Conservation (phyloP, 208 protist species). For the Acanthamoeba lenticulata region DNA sequence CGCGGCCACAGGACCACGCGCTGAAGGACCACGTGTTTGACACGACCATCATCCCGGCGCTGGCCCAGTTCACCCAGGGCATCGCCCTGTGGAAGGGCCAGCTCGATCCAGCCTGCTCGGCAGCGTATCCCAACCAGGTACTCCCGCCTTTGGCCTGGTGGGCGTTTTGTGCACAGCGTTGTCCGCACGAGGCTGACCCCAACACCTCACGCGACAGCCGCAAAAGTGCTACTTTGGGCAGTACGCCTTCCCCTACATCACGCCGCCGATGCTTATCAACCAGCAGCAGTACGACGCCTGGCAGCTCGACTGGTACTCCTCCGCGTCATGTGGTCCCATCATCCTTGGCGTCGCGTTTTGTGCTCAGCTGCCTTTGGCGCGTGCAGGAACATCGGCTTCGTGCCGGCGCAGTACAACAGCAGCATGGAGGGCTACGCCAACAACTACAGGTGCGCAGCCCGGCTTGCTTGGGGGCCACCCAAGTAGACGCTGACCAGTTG, state of each 20-base stretch:
- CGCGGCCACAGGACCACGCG: not conserved
- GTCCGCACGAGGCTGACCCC: too few relatives aligned
- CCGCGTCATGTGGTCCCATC: not conserved
- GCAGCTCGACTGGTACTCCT: constrained; percentile 30
- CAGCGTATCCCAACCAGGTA: not conserved
- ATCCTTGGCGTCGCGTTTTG: not conserved
- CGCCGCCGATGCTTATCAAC: not conserved
- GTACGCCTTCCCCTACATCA: constrained; percentile 25
- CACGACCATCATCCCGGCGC: not conserved
- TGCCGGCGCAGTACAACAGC: constrained; percentile 20
- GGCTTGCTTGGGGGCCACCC: too few relatives aligned
- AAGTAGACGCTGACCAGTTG: not conserved
- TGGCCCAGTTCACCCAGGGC: not conserved
- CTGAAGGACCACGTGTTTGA: not conserved
- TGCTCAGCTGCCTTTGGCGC: too few relatives aligned
- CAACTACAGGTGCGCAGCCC: not conserved
- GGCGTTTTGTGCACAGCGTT: too few relatives aligned
- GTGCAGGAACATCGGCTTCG: constrained; percentile 34
- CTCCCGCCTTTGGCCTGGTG: too few relatives aligned
- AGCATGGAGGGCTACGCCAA: constrained; percentile 38
- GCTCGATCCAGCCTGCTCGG: not conserved
- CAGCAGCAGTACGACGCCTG: constrained; percentile 47
- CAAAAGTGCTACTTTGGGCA: constrained; percentile 49
- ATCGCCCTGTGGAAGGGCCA: constrained; percentile 14
- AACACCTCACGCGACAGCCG: too few relatives aligned